Evolutionary conservation across 768 basidiomycete species (phyloP).

Genomic region (Tremella mesenterica): DNA sequence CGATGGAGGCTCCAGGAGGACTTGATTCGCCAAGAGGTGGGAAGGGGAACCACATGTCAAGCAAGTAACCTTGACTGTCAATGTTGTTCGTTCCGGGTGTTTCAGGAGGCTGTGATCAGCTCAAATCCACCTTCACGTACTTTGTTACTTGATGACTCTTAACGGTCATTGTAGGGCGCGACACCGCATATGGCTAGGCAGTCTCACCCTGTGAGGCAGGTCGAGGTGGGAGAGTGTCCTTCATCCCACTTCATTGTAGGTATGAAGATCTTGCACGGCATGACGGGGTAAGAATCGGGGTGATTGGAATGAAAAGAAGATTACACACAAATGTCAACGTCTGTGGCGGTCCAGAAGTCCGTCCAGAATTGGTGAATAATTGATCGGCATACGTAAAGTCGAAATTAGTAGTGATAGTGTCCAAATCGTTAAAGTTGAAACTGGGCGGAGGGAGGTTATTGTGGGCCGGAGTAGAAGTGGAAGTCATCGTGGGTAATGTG

Average conservation of each 20-base stretch:
- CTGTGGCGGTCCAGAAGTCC: background rate
- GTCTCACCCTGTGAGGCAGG: too few species aligned
- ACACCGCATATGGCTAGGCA: too few species aligned
- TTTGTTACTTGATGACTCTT: background rate
- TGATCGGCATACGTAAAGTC: constrained; percentile 35
- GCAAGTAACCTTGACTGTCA: background rate
- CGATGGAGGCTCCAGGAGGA: too few species aligned
- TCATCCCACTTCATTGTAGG: too few species aligned
- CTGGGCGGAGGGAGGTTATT: background rate
- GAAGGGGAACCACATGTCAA: constrained; percentile 32
- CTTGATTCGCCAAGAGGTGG: constrained; percentile 30
- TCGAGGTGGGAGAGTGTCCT: too few species aligned
- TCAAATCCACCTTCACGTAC: background rate
- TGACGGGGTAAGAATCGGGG: too few species aligned
- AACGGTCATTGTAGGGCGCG: too few species aligned
- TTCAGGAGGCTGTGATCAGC: constrained; percentile 1
- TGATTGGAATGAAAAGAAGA: background rate
- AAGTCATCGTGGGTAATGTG: background rate
- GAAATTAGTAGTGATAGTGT: constrained; percentile 2
- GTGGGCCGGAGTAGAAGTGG: background rate
- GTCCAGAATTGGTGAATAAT: constrained; percentile 13
- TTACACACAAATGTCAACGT: constrained; percentile 2
- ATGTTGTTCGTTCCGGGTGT: background rate
- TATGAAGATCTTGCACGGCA: too few species aligned
- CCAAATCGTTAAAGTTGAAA: constrained; percentile 5